Base-by-base conservation (phyloP, 1,284 basidiomycete genomes). In the Caloboletus firmus region DNA sequence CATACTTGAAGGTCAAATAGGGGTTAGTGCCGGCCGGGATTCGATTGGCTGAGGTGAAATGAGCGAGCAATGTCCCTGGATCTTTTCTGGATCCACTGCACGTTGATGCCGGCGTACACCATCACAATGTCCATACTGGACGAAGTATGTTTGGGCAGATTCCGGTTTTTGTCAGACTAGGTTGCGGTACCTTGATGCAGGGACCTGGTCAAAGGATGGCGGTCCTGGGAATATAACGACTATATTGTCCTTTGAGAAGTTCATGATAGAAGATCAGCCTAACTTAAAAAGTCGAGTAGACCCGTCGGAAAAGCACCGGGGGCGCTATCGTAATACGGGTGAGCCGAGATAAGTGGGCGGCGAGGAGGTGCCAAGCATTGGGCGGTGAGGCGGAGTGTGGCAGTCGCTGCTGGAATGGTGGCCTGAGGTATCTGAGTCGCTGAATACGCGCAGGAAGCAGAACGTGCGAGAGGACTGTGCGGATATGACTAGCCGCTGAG, bases 401-500 rank as follows among this genome's bases (percentile, higher is more conserved):
- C 36, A 34, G 35, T 47, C 22, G 44, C 22, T 32, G 24, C 34
- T 44, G 49, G 12, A 7, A 43, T 53, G 36, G 13, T 20, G 36
- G 22, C 53, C 60, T 57, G 8, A 17, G 49, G 31, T 22, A 42
- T 40, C 6, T 26, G 13, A 6, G 30, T 55, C 32, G 45, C 30
- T 50, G 47, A 26, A 37, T 54, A 18, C 7, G 55, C 26, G 45
- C 42, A 31, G 15, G 30, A 31, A 32, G 35, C 28, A 12, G 39
- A 43, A 32, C 34, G 57, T 51, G 60, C 40, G 49, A 59, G 53
- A 32, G 34, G 24, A 24, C 34, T 30, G 32, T 9, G 35, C 57
- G 56, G 57, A 30, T 9, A 61, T 59, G 57, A 57, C 11, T 24
- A 32, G 44, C 49, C 59, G 51, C 37, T 26, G 36, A 30, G 35